Evolutionary conservation across 108 stramenopile genomes (phyloP).

Genomic region (Cyclotella choctawhatcheeana): DNA sequence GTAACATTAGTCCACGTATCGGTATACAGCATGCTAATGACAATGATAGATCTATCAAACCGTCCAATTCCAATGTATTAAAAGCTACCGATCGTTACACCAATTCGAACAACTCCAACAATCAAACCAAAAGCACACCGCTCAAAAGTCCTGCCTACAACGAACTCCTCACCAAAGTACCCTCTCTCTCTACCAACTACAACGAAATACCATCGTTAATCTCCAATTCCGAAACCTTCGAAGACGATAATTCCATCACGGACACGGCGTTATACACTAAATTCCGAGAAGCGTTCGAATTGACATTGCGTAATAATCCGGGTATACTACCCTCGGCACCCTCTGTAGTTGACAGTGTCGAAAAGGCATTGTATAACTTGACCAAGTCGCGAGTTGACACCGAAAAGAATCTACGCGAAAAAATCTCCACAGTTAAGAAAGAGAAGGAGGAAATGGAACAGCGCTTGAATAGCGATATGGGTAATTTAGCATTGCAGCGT

Average conservation of each 20-base stretch:
- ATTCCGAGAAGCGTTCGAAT: conserved; percentile 43
- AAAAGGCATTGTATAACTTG: conserved; percentile 32
- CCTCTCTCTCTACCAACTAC: conserved; percentile 12
- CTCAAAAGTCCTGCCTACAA: no score
- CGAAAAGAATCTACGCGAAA: conserved; percentile 26
- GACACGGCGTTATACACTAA: conserved; percentile 24
- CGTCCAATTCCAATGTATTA: no score
- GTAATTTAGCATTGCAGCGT: conserved; percentile 13
- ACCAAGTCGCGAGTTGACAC: conserved; percentile 18
- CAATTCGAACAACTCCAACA: no score
- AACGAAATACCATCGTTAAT: conserved; percentile 27
- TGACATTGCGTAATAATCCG: conserved; percentile 37
- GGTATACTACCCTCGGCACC: conserved; percentile 36
- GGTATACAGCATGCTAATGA: no score
- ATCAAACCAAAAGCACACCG: no score
- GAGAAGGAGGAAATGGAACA: conserved; percentile 31
- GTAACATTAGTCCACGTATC: no score
- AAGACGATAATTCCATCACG: background rate
- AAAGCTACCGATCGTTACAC: background rate
- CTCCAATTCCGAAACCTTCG: conserved; percentile 26
- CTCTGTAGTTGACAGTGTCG: conserved; percentile 25
- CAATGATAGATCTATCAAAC: no score
- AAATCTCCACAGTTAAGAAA: conserved; percentile 17
- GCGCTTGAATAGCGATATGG: conserved; percentile 26
- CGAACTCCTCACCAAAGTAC: no score